Percentiles rank a stretch among this genome's conserved stretches.
Evolutionary conservation across 352 stramenopile genomes (phyloP).

Genomic region (Phytophthora foliorum): DNA sequence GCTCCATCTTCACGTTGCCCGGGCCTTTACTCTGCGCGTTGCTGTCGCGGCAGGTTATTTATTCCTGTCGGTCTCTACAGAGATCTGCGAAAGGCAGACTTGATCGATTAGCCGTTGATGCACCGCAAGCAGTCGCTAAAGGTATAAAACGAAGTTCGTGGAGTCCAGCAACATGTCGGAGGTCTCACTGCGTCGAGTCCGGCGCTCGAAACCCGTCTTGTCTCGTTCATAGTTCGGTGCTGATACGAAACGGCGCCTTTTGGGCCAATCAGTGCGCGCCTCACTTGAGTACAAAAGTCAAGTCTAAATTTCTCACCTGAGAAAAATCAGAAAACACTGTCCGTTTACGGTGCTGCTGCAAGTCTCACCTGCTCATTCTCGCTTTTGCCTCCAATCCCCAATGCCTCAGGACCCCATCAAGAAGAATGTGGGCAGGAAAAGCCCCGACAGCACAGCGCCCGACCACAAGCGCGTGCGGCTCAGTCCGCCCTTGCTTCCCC

Average conservation of each 20-base stretch:
- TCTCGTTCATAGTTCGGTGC: too few species aligned
- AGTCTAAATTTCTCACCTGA: slow-evolving; percentile 6
- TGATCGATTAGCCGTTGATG: too few species aligned
- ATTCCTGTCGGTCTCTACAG: too few species aligned
- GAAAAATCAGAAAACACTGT: not conserved
- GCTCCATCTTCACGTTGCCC: slow-evolving; percentile 40
- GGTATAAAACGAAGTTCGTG: slow-evolving; percentile 4
- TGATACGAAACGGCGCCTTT: slow-evolving; percentile 7
- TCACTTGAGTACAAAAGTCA: not conserved
- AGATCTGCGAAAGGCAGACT: too few species aligned
- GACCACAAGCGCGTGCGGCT: slow-evolving; percentile 38
- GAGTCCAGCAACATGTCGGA: not conserved
- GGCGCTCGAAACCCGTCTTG: too few species aligned
- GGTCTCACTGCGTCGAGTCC: not conserved
- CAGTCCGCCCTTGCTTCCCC: slow-evolving; percentile 26
- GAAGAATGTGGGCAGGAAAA: slow-evolving; percentile 15
- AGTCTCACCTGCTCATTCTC: slow-evolving; percentile 4
- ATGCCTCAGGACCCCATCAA: slow-evolving; percentile 26
- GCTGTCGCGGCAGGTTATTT: too few species aligned
- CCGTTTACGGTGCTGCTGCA: not conserved
- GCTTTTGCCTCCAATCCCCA: slow-evolving; percentile 2
- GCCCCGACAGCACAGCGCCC: slow-evolving; percentile 2
- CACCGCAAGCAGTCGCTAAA: too few species aligned
- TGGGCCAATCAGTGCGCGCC: not conserved
- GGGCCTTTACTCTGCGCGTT: slow-evolving; percentile 55